Evolutionary conservation across 768 basidiomycete species (phyloP), one percentile per base, ranked within the genome.

Genomic region (Suillus bovinus): DNA sequence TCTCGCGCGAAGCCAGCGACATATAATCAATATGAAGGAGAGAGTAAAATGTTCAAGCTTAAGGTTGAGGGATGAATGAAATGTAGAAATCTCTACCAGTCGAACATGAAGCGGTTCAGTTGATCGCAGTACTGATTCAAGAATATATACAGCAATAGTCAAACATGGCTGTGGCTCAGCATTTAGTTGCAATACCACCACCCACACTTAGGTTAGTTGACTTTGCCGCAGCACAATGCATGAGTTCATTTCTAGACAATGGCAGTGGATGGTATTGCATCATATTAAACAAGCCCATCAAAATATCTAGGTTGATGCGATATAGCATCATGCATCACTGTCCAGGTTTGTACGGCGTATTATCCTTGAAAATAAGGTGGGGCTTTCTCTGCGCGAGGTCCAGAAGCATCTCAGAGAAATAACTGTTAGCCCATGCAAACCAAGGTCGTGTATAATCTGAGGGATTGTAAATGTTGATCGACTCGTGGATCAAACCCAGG

Each of bases 371-470:
- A 54, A 92, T 84, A 33, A 92, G 77, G 55, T 80, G 78, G 5
- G 91, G 91, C 72, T 91, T 91, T 63, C 90, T 80, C 65, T 84
- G 78, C 46, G 91, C 90, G 38, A 93, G 78, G 67, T 93, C 90
- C 59, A 92, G 74, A 22, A 92, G 77, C 88, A 91, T 90, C 77
- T 92, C 90, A 39, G 90, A 85, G 69, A 91, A 92, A 72, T 88
- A 93, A 73, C 88, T 89, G 71, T 90, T 91, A 16, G 86, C 90
- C 90, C 89, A 91, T 24, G 90, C 90, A 72, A 91, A 91, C 89
- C 89, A 91, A 22, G 85, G 80, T 24, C 90, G 80, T 39, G 88
- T 90, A 68, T 89, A 91, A 31, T 80, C 79, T 17, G 74, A 75
- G 22, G 72, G 66, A 38, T 85, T 73, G 72, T 87, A 86, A 61